phyloP scores from a whole-genome alignment of 228 moss, liverwort and hornwort species.

The Sphagnum magellanicum region DNA sequence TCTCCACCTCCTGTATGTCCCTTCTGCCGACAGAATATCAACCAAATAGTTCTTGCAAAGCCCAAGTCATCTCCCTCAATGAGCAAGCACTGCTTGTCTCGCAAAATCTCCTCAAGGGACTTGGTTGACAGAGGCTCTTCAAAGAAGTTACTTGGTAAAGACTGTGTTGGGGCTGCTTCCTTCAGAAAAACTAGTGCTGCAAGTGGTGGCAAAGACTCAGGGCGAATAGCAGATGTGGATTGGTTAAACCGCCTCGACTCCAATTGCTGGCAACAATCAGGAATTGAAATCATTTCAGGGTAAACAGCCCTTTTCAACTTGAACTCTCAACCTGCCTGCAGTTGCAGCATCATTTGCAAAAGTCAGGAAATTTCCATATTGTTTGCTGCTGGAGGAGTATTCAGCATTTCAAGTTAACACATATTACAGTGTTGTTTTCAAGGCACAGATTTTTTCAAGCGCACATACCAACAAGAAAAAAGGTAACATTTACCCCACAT shows the following conservation, averaged over 20 bases:
- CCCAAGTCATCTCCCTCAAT: slow-evolving; percentile 19
- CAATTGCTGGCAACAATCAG: neutral
- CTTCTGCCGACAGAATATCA: slow-evolving; percentile 49
- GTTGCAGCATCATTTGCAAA: no score
- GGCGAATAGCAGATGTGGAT: slow-evolving; percentile 25
- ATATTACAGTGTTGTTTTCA: no score
- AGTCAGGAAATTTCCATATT: no score
- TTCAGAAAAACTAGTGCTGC: slow-evolving; percentile 12
- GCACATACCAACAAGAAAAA: no score
- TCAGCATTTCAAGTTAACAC: no score
- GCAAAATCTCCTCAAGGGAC: slow-evolving; percentile 8
- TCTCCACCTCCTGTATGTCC: slow-evolving; percentile 47
- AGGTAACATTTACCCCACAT: no score
- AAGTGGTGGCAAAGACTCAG: slow-evolving; percentile 23
- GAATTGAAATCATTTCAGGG: no score
- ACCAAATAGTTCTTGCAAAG: slow-evolving; percentile 38
- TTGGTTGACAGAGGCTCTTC: slow-evolving; percentile 14
- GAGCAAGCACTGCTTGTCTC: slow-evolving; percentile 21
- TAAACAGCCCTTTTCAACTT: no score
- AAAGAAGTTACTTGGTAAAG: slow-evolving; percentile 2
- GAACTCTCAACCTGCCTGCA: no score
- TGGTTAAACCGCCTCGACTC: slow-evolving; percentile 13
- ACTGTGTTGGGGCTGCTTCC: neutral
- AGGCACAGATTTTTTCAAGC: no score
- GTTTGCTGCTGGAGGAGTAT: no score